Conservation (phyloP, 73 alveolate genomes). For the Paramecium sexaurelia region DNA sequence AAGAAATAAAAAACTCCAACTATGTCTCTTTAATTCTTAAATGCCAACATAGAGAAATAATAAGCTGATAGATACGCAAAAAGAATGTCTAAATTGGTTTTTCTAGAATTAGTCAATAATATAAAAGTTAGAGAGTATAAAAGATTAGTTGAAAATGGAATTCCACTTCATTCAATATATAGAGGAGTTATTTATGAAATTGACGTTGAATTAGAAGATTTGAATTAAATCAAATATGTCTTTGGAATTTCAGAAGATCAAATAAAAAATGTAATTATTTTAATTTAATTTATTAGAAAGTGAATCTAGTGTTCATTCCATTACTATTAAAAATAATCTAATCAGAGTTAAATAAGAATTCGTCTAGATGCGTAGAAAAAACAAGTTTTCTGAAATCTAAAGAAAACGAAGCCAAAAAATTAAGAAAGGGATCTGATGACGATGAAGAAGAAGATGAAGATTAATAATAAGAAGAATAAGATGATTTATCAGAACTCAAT, state of each 20-base stretch:
- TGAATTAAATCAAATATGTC: conserved; percentile 77
- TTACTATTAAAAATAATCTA: neutral
- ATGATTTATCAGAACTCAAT: conserved; percentile 5
- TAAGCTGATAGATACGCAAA: conserved; percentile 89
- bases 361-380: neutral
- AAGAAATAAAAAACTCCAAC: conserved; percentile 94
- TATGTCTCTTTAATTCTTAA: conserved; percentile 87
- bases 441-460: conserved; percentile 81
- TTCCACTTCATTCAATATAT: conserved; percentile 61
- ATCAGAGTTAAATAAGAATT: neutral
- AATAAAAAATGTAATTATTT: conserved; percentile 30
- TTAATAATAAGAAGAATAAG: conserved; percentile 61
- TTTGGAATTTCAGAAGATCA: conserved; percentile 67
- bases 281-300: neutral
- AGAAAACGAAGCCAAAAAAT: conserved; percentile 76
- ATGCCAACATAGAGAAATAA: conserved; percentile 67
- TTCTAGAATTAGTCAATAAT: conserved; percentile 86
- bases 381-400: conserved; percentile 55
- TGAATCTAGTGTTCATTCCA: neutral
- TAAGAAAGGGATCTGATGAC: conserved; percentile 76
- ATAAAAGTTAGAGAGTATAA: conserved; percentile 83
- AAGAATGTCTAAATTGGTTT: conserved; percentile 82
- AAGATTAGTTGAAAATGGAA: conserved; percentile 4
- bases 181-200: conserved; percentile 84
- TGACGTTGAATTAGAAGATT: conserved; percentile 80